Conservation (phyloP, 371 early-diverging fungal genomes). For the Encephalitozoon cuniculi region DNA sequence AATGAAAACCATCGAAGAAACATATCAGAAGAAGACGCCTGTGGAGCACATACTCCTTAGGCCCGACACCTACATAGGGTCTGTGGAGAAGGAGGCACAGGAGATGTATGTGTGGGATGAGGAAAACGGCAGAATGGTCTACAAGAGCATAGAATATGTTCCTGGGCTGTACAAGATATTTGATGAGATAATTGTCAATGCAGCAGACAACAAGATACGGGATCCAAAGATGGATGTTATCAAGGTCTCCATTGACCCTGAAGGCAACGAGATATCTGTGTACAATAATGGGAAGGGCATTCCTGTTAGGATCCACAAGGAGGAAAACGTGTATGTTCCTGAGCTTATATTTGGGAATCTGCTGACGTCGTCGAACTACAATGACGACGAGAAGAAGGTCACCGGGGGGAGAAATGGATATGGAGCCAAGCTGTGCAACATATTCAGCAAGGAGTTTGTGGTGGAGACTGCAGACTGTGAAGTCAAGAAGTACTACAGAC, state of each 20-base stretch:
- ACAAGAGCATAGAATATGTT: constrained; percentile 71
- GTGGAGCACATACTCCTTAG: constrained; percentile 92
- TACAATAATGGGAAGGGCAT: constrained; percentile 93
- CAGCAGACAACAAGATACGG: constrained; percentile 68
- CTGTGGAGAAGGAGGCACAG: constrained; percentile 73
- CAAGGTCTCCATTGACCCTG: constrained; percentile 77
- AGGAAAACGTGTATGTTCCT: constrained; percentile 87
- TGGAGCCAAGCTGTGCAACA: constrained; percentile 97
- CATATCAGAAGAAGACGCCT: constrained; percentile 93
- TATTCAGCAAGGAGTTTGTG: constrained; percentile 85
- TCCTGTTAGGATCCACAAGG: constrained; percentile 82
- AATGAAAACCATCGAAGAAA: constrained; percentile 71
- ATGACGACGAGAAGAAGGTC: constrained; percentile 91
- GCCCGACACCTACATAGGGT: constrained; percentile 97
- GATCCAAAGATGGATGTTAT: constrained; percentile 81
- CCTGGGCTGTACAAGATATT: constrained; percentile 98
- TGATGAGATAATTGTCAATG: constrained; percentile 98
- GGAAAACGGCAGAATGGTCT: constrained; percentile 63
- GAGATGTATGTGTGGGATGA: constrained; percentile 76
- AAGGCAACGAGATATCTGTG: constrained; percentile 74
- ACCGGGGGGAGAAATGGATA: constrained; percentile 98
- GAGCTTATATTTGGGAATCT: constrained; percentile 98
- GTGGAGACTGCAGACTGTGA: constrained; percentile 82
- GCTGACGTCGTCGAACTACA: constrained; percentile 92
- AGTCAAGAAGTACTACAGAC: constrained; percentile 65